Evolutionary conservation across 768 basidiomycete species (phyloP).

Genomic region (Auricularia sp.): DNA sequence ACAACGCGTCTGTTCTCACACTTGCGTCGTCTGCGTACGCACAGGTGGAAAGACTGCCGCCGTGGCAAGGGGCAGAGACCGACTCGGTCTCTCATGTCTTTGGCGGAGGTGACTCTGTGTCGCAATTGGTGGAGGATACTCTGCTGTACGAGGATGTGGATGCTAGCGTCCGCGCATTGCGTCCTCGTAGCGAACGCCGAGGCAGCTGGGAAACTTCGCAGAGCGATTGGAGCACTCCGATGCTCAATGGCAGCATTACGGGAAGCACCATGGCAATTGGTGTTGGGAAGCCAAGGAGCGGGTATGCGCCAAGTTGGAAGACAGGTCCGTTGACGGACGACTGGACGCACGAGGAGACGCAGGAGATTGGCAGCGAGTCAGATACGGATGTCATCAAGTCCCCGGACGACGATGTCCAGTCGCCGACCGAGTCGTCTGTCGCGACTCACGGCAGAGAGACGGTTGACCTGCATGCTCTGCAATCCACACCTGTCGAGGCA

Average conservation of each 20-base stretch:
- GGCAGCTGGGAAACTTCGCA: conserved; percentile 90
- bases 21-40: conserved; percentile 91
- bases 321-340: conserved; percentile 43
- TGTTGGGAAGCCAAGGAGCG: conserved; percentile 38
- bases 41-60: not conserved
- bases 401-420: not conserved
- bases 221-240: conserved; percentile 71
- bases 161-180: conserved; percentile 81
- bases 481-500: too few species aligned
- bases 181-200: conserved; percentile 74
- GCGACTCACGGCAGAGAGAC: too few species aligned
- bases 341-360: not conserved
- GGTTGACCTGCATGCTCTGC: too few species aligned
- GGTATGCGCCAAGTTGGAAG: conserved; percentile 50
- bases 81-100: not conserved
- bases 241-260: conserved; percentile 31
- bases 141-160: conserved; percentile 56
- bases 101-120: conserved; percentile 45
- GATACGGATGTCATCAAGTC: conserved; percentile 11
- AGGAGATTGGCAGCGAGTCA: conserved; percentile 19
- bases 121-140: conserved; percentile 52
- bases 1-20: conserved; percentile 87
- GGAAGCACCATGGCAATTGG: conserved; percentile 32
- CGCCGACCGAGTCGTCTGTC: not conserved
- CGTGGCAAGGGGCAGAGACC: conserved; percentile 1